A percentile compares a stretch with the other conserved stretches of the same genome.
Conservation (phyloP, 768 basidiomycete genomes). For the Lepiota brunneoincarnata region DNA sequence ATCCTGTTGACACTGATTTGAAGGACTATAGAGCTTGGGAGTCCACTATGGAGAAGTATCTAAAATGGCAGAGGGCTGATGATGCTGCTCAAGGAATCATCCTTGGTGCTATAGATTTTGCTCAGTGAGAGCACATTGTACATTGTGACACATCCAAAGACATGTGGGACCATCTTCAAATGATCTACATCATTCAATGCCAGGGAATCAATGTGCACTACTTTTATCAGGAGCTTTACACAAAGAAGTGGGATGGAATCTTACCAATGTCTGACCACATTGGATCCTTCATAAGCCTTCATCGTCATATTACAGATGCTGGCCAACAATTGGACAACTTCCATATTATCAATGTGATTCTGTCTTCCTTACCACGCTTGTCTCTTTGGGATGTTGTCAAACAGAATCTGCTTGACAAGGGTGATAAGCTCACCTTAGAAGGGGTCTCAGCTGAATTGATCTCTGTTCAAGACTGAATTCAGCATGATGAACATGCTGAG, state of each 20-base stretch:
- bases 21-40: too few relatives aligned
- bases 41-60: background rate
- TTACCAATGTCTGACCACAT: slow-evolving; percentile 13
- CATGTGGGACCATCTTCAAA: background rate
- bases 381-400: background rate
- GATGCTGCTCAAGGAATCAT: slow-evolving; percentile 12
- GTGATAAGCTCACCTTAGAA: background rate
- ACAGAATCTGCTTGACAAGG: background rate
- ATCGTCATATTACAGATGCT: slow-evolving; percentile 7
- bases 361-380: background rate
- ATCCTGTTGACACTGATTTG: too few relatives aligned
- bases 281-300: slow-evolving; percentile 13
- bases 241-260: slow-evolving; percentile 9
- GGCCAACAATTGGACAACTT: background rate
- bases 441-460: background rate
- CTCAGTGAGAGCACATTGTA: slow-evolving; percentile 14
- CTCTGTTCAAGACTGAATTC: too few relatives aligned
- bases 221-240: slow-evolving; percentile 15
- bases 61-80: slow-evolving; percentile 7
- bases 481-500: too few relatives aligned
- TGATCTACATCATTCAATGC: slow-evolving; percentile 6
- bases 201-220: slow-evolving; percentile 10
- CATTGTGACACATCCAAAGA: slow-evolving; percentile 8
- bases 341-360: background rate
- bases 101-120: slow-evolving; percentile 5